Evolutionary conservation across 371 early-diverging fungal genomes (phyloP).

Genomic region (Mortierella sp.): DNA sequence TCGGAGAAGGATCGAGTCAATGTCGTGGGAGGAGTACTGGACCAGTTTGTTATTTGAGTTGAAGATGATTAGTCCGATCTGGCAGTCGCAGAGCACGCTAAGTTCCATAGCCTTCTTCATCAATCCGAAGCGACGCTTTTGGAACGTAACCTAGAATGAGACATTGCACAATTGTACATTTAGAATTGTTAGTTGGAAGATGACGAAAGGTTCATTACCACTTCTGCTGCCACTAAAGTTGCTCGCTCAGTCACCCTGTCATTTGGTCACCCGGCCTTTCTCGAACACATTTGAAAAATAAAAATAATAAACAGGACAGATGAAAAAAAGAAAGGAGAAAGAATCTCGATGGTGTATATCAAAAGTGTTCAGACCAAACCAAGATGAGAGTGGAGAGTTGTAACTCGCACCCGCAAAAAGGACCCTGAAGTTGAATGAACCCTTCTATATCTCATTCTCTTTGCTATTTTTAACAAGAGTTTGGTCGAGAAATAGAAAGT

Average conservation of each 20-base stretch:
- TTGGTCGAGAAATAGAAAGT: constrained; percentile 31
- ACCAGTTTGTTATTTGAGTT: constrained; percentile 92
- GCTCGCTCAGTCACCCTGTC: no score
- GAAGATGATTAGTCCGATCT: constrained; percentile 96
- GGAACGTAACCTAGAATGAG: constrained; percentile 87
- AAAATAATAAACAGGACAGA: no score
- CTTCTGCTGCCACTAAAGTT: no score
- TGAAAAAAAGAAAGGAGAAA: no score
- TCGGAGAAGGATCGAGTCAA: constrained; percentile 91
- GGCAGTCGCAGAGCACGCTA: constrained; percentile 95
- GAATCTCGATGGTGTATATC: no score
- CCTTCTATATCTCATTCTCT: neutral
- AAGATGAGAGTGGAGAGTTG: neutral
- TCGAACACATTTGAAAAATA: no score
- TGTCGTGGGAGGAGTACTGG: constrained; percentile 92
- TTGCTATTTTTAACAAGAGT: constrained; percentile 33
- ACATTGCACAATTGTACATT: neutral
- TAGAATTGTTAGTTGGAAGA: no score
- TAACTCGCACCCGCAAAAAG: neutral
- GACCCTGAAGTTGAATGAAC: neutral
- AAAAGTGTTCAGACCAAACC: no score
- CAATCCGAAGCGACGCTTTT: constrained; percentile 97
- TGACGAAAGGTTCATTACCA: no score
- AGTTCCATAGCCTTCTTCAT: constrained; percentile 99
- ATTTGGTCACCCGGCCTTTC: no score